These are phyloP conservation scores for Hypholoma fasciculare DNA, from an alignment of 768 basidiomycete species.

Conservation along the genomic window DNA sequence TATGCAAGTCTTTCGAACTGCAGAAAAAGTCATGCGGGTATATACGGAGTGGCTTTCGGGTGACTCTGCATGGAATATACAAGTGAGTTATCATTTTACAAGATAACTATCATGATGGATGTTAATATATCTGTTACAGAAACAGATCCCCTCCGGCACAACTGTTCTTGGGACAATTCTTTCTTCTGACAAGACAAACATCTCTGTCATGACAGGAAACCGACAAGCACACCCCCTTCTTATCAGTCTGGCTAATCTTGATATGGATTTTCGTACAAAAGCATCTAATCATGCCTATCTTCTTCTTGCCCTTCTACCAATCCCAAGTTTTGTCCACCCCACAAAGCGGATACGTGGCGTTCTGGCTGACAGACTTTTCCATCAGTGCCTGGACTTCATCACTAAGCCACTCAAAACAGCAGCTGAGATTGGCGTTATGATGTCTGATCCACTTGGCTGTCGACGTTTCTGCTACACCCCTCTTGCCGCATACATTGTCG, in stretches of 20 bases:
- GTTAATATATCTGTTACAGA: constrained; percentile 4
- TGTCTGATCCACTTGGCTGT: constrained; percentile 25
- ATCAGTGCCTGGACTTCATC: constrained; percentile 27
- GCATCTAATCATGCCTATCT: constrained; percentile 26
- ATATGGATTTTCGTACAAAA: constrained; percentile 25
- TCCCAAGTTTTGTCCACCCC: constrained; percentile 24
- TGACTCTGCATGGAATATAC: constrained; percentile 13
- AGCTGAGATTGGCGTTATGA: constrained; percentile 20
- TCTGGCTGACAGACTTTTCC: constrained; percentile 16
- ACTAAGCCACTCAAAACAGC: constrained; percentile 27
- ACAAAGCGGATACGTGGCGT: constrained; percentile 16
- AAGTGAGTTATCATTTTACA: constrained; percentile 11
- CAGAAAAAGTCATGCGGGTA: constrained; percentile 7
- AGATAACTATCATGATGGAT: neutral
- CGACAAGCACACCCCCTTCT: constrained; percentile 29
- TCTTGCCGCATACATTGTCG: constrained; percentile 25
- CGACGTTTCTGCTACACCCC: constrained; percentile 24
- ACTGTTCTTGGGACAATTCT: constrained; percentile 26
- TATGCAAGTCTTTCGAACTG: constrained; percentile 5
- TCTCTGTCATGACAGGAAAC: constrained; percentile 26
- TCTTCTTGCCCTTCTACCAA: constrained; percentile 27
- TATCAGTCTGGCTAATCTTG: constrained; percentile 29
- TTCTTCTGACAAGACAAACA: constrained; percentile 29
- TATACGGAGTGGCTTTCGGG: constrained; percentile 15
- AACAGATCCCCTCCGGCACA: constrained; percentile 16